phyloP scores from a whole-genome alignment of 2,329 filamentous ascomycete species.

The Thelonectria discophora region DNA sequence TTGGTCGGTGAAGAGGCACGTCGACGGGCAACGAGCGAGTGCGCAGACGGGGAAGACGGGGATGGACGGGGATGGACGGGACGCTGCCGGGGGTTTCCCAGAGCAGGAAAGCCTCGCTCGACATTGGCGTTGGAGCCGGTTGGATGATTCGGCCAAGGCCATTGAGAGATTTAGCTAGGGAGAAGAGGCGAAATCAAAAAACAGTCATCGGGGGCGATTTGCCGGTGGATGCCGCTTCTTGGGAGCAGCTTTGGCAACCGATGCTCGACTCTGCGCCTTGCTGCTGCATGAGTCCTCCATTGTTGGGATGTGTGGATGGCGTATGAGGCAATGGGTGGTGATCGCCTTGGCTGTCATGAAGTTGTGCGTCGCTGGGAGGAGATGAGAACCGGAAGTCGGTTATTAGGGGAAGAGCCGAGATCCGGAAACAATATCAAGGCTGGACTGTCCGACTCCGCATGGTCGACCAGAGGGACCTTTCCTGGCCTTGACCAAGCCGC shows the following conservation, averaged over 20 bases:
- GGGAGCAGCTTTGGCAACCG: neutral
- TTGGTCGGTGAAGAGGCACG: slow-evolving; percentile 4
- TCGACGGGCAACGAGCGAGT: neutral
- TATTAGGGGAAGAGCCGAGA: slow-evolving; percentile 22
- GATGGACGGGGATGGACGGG: neutral
- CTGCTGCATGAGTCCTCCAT: neutral
- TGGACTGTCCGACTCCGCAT: neutral
- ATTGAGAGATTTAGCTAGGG: slow-evolving; percentile 13
- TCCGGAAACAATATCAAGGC: slow-evolving; percentile 2
- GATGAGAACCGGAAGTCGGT: slow-evolving; percentile 26
- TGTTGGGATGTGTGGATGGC: neutral
- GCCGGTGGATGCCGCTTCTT: slow-evolving; percentile 6
- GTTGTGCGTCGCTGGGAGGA: slow-evolving; percentile 8
- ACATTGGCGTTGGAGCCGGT: slow-evolving; percentile 6
- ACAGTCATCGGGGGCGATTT: slow-evolving; percentile 11
- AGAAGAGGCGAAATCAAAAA: slow-evolving; percentile 26
- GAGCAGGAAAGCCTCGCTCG: slow-evolving; percentile 7
- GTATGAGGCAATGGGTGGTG: slow-evolving; percentile 22
- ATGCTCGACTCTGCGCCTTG: slow-evolving; percentile 5
- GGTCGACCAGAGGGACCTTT: neutral
- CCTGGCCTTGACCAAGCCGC: neutral
- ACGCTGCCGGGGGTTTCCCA: slow-evolving; percentile 7
- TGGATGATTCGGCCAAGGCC: neutral
- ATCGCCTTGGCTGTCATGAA: slow-evolving; percentile 25
- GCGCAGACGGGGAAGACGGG: neutral